Conservation (phyloP, 2,329 filamentous ascomycete genomes). For the Pseudocercospora cruenta region DNA sequence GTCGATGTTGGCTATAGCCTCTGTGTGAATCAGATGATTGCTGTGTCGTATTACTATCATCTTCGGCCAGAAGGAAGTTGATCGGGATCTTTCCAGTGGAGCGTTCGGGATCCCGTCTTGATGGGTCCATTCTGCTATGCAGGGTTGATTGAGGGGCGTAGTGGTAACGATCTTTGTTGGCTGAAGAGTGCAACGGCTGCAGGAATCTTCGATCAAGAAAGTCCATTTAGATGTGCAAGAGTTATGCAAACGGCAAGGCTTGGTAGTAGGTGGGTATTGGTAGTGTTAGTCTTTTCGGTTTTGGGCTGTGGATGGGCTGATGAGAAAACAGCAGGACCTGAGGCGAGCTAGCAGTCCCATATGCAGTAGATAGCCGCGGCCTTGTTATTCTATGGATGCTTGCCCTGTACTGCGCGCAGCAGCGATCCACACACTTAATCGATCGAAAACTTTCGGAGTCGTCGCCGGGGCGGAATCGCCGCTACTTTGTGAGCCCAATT, state of each 20-base stretch:
- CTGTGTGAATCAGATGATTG: not conserved
- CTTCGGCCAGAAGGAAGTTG: slow-evolving; percentile 16
- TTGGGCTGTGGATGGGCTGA: not conserved
- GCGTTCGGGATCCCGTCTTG: slow-evolving; percentile 13
- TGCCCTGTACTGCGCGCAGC: not conserved
- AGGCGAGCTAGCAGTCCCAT: not conserved
- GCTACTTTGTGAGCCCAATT: not conserved
- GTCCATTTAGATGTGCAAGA: not conserved
- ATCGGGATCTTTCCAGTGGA: slow-evolving; percentile 20
- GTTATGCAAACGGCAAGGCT: not conserved
- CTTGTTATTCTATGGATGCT: not conserved
- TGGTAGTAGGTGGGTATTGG: not conserved
- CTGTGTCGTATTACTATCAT: not conserved
- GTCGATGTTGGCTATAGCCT: not conserved
- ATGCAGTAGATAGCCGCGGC: not conserved
- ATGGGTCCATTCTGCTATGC: not conserved
- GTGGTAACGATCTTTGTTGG: not conserved
- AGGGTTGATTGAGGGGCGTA: not conserved
- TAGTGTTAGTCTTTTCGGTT: not conserved
- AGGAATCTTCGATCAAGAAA: not conserved
- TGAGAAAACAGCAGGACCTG: not conserved
- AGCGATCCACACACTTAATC: not conserved
- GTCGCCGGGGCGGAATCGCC: not conserved
- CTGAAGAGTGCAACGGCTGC: not conserved
- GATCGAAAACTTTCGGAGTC: not conserved